These are phyloP conservation scores for Penicillium odoratum DNA, from an alignment of 495 filamentous ascomycete species.

Conservation along the genomic window DNA sequence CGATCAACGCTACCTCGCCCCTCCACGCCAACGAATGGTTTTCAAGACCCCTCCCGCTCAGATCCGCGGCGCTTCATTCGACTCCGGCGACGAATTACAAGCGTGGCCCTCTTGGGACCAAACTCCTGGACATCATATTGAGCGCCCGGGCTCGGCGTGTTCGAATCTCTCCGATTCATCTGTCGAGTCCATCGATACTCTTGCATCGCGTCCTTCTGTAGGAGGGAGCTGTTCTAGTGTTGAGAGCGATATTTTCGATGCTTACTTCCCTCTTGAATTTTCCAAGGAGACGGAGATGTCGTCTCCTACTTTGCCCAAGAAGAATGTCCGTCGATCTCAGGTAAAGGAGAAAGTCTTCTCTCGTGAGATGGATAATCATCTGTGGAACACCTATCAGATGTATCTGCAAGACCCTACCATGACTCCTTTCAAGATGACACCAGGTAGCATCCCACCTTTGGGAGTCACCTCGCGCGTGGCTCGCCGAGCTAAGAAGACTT, in stretches of 20 bases:
- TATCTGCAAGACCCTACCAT: slow-evolving; percentile 91
- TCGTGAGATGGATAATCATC: slow-evolving; percentile 83
- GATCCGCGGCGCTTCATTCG: slow-evolving; percentile 41
- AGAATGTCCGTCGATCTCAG: slow-evolving; percentile 8
- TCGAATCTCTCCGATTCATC: slow-evolving; percentile 71
- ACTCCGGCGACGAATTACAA: slow-evolving; percentile 26
- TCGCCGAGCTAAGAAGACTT: slow-evolving; percentile 78
- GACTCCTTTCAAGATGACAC: slow-evolving; percentile 89
- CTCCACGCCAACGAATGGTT: slow-evolving; percentile 50
- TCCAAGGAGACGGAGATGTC: slow-evolving; percentile 37
- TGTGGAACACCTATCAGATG: slow-evolving; percentile 86
- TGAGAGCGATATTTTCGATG: slow-evolving; percentile 60
- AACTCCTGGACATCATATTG: slow-evolving; percentile 37
- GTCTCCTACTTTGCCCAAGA: slow-evolving; percentile 34
- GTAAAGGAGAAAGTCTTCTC: slow-evolving; percentile 61
- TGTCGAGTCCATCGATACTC: slow-evolving; percentile 64
- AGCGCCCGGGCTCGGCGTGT: slow-evolving; percentile 58
- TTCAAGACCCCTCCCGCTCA: slow-evolving; percentile 66
- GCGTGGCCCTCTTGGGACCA: slow-evolving; percentile 37
- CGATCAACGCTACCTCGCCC: slow-evolving; percentile 51
- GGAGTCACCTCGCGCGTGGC: slow-evolving; percentile 90
- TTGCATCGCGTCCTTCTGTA: slow-evolving; percentile 61
- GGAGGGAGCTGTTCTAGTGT: slow-evolving; percentile 70
- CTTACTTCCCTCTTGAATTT: slow-evolving; percentile 51
- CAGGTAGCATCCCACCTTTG: slow-evolving; percentile 80